Base-by-base conservation (phyloP, 2,329 filamentous ascomycete species). In the Basipetospora chlamydospora region DNA sequence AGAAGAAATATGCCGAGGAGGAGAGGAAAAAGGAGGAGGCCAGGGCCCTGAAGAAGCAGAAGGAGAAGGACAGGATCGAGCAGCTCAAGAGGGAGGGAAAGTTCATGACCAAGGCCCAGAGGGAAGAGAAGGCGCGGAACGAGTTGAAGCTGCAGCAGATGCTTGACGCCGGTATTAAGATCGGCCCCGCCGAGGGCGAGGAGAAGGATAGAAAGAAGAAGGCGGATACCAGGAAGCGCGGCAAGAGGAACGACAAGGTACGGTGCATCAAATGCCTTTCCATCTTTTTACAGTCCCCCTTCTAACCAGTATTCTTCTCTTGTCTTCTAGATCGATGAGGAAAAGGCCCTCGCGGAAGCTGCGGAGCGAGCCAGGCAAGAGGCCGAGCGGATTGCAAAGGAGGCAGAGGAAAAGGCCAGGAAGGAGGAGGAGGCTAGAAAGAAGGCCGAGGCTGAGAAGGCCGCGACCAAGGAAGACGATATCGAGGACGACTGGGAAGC, bases 61-160 rank as follows among this genome's bases (percentile, higher is more conserved):
- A 74, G 53, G 84, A 92, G 49, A 88, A 82, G 64, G 80, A 87
- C 56, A 83, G 73, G 58, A 77, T 88, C 42, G 84, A 90, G 52
- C 79, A 88, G 60, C 71, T 85, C 39, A 90, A 88, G 70, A 84
- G 81, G 56, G 82, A 86, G 55, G 84, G 84, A 54, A 88, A 84
- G 51, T 88, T 80, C 58, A 62, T 88, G 50, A 88, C 83, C 45
- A 87, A 88, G 59, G 82, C 83, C 11, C 82, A 92, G 54, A 82
- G 77, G 52, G 81, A 87, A 49, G 80, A 83, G 51, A 84, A 85
- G 60, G 77, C 78, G 17, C 72, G 77, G 49, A 80, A 83, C 47
- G 80, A 88, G 59, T 65, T 77, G 49, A 85, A 86, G 48, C 60
- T 88, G 38, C 78, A 90, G 63, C 84, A 90, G 58, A 86, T 90